Base-by-base conservation (phyloP, 1,284 basidiomycete genomes). In the Hypsizygus ulmarius region DNA sequence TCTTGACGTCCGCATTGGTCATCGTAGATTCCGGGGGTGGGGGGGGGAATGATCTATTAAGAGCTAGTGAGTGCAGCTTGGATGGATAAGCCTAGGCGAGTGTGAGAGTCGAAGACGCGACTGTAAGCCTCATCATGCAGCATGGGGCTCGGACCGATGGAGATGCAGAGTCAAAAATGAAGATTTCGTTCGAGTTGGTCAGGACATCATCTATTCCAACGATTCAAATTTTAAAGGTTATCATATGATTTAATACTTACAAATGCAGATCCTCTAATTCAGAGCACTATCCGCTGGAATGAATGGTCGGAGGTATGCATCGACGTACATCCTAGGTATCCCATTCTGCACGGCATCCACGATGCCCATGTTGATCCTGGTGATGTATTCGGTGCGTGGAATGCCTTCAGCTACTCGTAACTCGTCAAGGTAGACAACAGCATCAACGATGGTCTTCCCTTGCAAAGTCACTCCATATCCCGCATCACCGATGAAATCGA, bases 351-450 rank as follows among this genome's bases (percentile, higher is more conserved):
- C 35, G 1, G 65, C 72, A 57, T 76, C 73, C 27, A 53, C 56
- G 29, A 76, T 68, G 1, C 61, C 73, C 59, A 59, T 64, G 48
- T 75, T 74, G 59, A 76, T 74, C 10, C 73, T 63, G 47, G 55
- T 48, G 34, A 75, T 68, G 52, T 76, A 76, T 52, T 76, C 74
- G 33, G 54, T 56, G 53, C 58, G 58, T 6, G 71, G 66, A 9
- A 48, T 42, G 10, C 69, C 67, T 28, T 64, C 63, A n/a, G 43
- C 50, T 43, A 59, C 51, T 43, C 65, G 57, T 39, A 60, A 41
- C 5, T 62, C 49, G 43, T 76, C 72, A 15, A 75, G 58, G 42
- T 76, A 77, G 30, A 74, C 64, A 47, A 75, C 57, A 1, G 61
- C 60, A 12, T 67, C 45, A 15, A 67, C 49, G 8, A 55, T 8